Evolutionary conservation across 225 moss, liverwort and hornwort genomes (phyloP), one percentile per base, ranked within the genome.

Genomic region (Physcomitrium patens): DNA sequence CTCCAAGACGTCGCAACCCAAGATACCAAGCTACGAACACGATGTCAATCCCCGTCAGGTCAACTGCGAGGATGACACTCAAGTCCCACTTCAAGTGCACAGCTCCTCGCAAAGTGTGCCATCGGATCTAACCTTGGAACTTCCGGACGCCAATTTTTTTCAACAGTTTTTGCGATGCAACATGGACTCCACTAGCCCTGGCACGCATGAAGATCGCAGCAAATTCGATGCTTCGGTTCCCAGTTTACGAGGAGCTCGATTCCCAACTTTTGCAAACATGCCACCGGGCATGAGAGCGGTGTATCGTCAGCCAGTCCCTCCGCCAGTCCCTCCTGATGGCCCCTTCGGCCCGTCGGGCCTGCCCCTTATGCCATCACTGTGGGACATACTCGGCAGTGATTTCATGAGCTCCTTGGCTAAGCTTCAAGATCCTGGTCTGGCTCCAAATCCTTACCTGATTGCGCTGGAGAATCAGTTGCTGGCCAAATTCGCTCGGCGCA

Each of bases 381-480:
- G 81, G 81, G 76, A 76, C 7, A 71, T 71, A 22, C 37, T 63
- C 5, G 54, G 70, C 9, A 53, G 67, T 19, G 79, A 80, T 41
- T 81, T 76, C 41, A 70, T 77, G 76, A 67, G 54, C 20, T 76
- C 81, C 9, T 16, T 81, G 62, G 64, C 81, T 15, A 81, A 81
- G 31, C 54, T 81, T 18, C 81, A 76, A 41, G 81, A 81, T 60
- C 72, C 76, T 0, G 23, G 31, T 19, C 67, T 72, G 67, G 81
- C 71, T 16, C 76, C 76, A 10, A 81, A 81, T 31, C 81, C 81
- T 7, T 81, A 81, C 31, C 65, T 81, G 41, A 81, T 81, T 12
- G 81, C 81, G 9, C 47, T 81, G 44, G 81, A 81, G 76, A 81
- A 81, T 54, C 81, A 81, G 31, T 43, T 81, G 65, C 44, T 76